Evolutionary conservation across 2,329 filamentous ascomycete genomes (phyloP), one percentile per base, ranked within the genome.

Genomic region (Penicillium sp.): DNA sequence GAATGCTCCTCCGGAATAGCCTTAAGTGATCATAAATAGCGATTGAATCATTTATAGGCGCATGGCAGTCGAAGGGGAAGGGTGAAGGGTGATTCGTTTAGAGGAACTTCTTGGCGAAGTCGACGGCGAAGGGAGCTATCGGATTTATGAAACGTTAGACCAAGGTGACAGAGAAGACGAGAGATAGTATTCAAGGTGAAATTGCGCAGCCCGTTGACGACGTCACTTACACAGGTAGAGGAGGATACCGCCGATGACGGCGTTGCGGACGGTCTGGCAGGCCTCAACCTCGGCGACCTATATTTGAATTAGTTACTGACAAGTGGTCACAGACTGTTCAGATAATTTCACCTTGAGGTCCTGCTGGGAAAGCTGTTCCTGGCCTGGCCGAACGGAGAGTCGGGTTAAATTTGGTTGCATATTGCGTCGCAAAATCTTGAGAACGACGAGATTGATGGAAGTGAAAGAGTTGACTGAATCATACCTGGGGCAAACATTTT

Each of bases 161-260:
- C 5, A 23, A 27, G n/a, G 18, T 14, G 14, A 29, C 9, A 15
- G 14, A 42, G 2, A 18, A 26, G n/a, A 9, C 12, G 11, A 12
- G n/a, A 4, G 14, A 2, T 9, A 18, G 4, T 15, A 26, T 41
- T 18, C 9, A 11, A 31, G 29, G 26, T 20, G 40, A 11, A 27
- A n/a, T 18, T 44, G 45, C 25, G 50, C 47, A 11, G 37, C 11
- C 18, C 43, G 48, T 40, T 27, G 47, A 40, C 9, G 29, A 43
- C 20, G 26, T 7, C 41, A 67, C 83, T 60, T 79, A 87, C 85
- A 85, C 49, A 87, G 77, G 73, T 87, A 87, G 48, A 87, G 78
- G 26, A 85, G 71, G 49, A 82, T 69, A 62, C 82, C 83, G 52
- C 80, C 79, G 43, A 77, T 76, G 55, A 81, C 69, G 48, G 82